Evolutionary conservation across 768 basidiomycete species (phyloP).

Genomic region (Kwoniella botswanensis): DNA sequence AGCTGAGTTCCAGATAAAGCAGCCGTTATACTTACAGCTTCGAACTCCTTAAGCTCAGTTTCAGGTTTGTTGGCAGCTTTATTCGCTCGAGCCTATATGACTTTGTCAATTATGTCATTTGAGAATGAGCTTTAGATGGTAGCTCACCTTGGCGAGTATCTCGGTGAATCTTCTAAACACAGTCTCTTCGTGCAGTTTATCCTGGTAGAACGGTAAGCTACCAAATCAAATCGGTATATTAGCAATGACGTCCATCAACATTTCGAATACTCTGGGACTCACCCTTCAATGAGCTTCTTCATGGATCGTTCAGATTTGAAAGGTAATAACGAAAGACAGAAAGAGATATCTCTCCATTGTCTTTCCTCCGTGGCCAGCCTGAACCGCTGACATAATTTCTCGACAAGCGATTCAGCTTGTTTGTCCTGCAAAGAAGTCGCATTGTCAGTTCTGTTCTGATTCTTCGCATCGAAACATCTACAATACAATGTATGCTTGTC

Average conservation of each 20-base stretch:
- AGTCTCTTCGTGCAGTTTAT: constrained; percentile 86
- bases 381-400: constrained; percentile 97
- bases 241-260: neutral
- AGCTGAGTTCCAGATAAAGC: neutral
- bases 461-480: no score
- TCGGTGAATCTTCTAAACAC: constrained; percentile 85
- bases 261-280: constrained; percentile 17
- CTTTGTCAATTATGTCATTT: neutral
- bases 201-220: constrained; percentile 85
- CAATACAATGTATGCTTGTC: no score
- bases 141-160: constrained; percentile 80
- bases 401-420: constrained; percentile 95
- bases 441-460: neutral
- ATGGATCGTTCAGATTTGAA: constrained; percentile 97
- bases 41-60: constrained; percentile 92
- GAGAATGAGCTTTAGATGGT: neutral
- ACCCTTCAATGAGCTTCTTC: constrained; percentile 90
- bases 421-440: constrained; percentile 72
- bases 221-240: neutral
- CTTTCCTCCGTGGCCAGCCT: constrained; percentile 81
- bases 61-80: constrained; percentile 93
- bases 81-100: constrained; percentile 74
- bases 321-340: constrained; percentile 88
- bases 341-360: constrained; percentile 98
- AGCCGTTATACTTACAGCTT: constrained; percentile 64